These are phyloP conservation scores for Candida silvicultrix DNA, from an alignment of 805 yeast genomes.

Conservation along the genomic window DNA sequence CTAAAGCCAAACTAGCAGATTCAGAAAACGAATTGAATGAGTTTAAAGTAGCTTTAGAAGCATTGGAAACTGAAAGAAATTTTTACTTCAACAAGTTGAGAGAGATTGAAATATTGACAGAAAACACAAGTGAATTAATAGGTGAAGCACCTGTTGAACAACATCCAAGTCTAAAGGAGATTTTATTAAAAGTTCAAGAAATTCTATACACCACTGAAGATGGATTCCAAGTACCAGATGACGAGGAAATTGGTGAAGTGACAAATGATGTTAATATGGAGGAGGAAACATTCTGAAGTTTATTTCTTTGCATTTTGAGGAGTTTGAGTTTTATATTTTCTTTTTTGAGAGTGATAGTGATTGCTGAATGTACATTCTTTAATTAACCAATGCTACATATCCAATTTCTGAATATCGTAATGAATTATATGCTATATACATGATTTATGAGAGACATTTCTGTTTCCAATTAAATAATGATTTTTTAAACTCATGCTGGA, in stretches of 20 bases:
- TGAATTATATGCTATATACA: not conserved
- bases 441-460: not conserved
- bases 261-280: slow-evolving; percentile 23
- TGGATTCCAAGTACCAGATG: slow-evolving; percentile 66
- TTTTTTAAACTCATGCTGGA: not conserved
- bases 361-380: too few species aligned
- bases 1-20: slow-evolving; percentile 32
- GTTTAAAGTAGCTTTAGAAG: slow-evolving; percentile 52
- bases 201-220: slow-evolving; percentile 79
- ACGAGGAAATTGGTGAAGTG: slow-evolving; percentile 18
- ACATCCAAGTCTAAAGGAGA: slow-evolving; percentile 30
- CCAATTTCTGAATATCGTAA: not conserved
- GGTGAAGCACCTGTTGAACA: slow-evolving; percentile 24
- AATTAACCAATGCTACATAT: too few species aligned
- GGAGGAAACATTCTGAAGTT: slow-evolving; percentile 27
- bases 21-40: slow-evolving; percentile 50
- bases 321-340: too few species aligned
- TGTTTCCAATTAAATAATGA: too few species aligned
- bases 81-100: slow-evolving; percentile 86
- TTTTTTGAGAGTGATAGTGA: too few species aligned
- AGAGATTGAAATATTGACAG: slow-evolving; percentile 78
- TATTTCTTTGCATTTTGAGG: too few species aligned
- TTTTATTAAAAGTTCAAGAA: slow-evolving; percentile 59
- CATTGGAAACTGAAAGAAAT: slow-evolving; percentile 76
- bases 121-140: slow-evolving; percentile 50